phyloP scores from a whole-genome alignment of 352 stramenopile species.

The Phytopythium mirpurense region DNA sequence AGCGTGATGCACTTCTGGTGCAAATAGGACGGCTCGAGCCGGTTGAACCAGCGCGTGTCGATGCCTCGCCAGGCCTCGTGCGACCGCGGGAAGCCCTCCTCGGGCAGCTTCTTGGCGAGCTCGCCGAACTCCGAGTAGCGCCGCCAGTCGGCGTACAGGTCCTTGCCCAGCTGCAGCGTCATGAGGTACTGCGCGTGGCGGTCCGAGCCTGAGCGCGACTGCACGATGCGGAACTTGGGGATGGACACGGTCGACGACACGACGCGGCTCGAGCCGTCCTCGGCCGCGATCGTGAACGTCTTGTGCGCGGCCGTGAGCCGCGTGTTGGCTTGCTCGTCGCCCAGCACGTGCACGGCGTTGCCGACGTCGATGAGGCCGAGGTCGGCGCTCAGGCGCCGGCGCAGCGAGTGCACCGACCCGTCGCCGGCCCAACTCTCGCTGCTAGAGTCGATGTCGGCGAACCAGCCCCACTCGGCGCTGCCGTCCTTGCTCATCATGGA shows the following conservation, averaged over 20 bases:
- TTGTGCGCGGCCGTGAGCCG: conserved; percentile 83
- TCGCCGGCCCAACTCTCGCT: conserved; percentile 78
- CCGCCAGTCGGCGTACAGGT: conserved; percentile 83
- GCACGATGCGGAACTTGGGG: conserved; percentile 86
- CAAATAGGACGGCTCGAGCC: conserved; percentile 80
- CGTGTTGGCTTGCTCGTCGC: conserved; percentile 81
- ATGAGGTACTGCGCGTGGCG: conserved; percentile 87
- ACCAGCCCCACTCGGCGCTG: conserved; percentile 86
- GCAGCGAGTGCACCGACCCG: conserved; percentile 51
- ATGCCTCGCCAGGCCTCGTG: conserved; percentile 68
- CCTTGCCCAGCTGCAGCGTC: conserved; percentile 82
- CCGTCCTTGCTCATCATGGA: conserved; percentile 72
- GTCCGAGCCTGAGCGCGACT: conserved; percentile 71
- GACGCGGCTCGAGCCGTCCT: conserved; percentile 75
- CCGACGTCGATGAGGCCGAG: conserved; percentile 60
- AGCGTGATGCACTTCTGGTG: conserved; percentile 87
- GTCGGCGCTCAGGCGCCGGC: conserved; percentile 65
- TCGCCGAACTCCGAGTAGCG: conserved; percentile 88
- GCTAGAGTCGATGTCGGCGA: conserved; percentile 85
- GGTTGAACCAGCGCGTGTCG: conserved; percentile 86
- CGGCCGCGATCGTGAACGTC: conserved; percentile 65
- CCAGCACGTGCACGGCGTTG: conserved; percentile 63
- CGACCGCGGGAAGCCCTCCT: conserved; percentile 49
- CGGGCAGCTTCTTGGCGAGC: conserved; percentile 71
- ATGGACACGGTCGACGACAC: conserved; percentile 78